Evolutionary conservation across 2,329 filamentous ascomycete genomes (phyloP).

Genomic region (Penicillium sp.): DNA sequence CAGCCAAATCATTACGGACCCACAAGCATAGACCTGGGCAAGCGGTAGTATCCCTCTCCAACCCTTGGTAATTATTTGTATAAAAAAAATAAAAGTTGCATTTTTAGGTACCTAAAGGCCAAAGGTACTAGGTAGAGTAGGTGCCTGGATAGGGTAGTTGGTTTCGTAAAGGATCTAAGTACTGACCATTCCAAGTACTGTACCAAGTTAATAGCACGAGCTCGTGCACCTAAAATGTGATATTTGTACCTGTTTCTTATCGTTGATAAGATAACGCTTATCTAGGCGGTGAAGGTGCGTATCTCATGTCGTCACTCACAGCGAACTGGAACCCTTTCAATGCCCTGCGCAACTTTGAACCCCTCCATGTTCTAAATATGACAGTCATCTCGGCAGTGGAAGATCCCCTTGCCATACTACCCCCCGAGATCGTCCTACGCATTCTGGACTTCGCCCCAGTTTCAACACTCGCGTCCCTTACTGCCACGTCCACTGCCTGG

Average conservation of each 20-base stretch:
- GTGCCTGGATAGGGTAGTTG: too few relatives aligned
- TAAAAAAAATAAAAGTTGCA: too few relatives aligned
- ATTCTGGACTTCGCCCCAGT: constrained; percentile 41
- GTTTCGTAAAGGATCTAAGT: too few relatives aligned
- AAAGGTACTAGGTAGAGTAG: too few relatives aligned
- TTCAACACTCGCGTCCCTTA: constrained; percentile 38
- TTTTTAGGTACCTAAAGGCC: too few relatives aligned
- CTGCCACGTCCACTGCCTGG: constrained; percentile 38
- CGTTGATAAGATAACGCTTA: not conserved
- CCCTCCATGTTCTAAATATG: constrained; percentile 17
- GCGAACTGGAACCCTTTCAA: not conserved
- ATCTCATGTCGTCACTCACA: not conserved
- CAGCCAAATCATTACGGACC: constrained; percentile 4
- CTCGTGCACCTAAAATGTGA: too few relatives aligned
- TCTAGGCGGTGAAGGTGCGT: not conserved
- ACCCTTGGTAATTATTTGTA: too few relatives aligned
- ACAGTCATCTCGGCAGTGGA: constrained; percentile 4
- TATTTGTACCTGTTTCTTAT: too few relatives aligned
- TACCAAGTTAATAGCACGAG: too few relatives aligned
- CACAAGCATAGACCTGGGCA: too few relatives aligned
- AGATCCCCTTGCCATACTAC: constrained; percentile 34
- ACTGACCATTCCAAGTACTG: too few relatives aligned
- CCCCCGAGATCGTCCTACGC: constrained; percentile 43
- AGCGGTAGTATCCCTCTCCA: too few relatives aligned
- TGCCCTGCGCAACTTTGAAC: not conserved